Evolutionary conservation across 768 basidiomycete species (phyloP).

Genomic region (Boletus patriciae): DNA sequence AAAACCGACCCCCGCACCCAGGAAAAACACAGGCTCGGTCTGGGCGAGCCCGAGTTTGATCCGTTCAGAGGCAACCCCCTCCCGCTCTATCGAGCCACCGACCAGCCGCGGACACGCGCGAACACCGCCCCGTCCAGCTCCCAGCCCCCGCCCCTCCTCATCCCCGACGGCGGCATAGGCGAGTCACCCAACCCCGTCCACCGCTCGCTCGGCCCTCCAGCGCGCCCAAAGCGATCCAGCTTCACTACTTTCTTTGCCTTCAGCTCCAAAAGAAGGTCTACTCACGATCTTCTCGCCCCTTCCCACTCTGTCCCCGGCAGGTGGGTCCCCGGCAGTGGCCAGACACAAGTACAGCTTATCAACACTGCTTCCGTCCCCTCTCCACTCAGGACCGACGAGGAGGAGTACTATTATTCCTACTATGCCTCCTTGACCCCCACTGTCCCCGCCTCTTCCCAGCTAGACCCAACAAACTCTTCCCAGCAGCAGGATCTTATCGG

Average conservation of each 20-base stretch:
- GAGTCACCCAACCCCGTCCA: conserved; percentile 50
- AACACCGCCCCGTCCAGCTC: conserved; percentile 26
- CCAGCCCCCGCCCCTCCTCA: conserved; percentile 44
- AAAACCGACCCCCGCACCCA: not conserved
- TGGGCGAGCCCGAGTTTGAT: conserved; percentile 40
- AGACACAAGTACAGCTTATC: conserved; percentile 8
- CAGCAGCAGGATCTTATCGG: conserved; percentile 15
- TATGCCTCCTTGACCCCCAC: conserved; percentile 41
- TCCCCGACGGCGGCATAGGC: conserved; percentile 59
- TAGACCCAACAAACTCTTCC: conserved; percentile 18
- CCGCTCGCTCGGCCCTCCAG: conserved; percentile 19
- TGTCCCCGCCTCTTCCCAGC: conserved; percentile 11
- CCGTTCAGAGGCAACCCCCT: conserved; percentile 28
- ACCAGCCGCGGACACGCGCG: conserved; percentile 29
- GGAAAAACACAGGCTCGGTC: conserved; percentile 39
- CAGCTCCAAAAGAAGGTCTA: conserved; percentile 25
- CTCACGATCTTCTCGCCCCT: conserved; percentile 17
- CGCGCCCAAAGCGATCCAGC: conserved; percentile 47
- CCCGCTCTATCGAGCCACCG: no score
- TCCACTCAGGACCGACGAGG: conserved; percentile 34
- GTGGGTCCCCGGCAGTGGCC: conserved; percentile 13
- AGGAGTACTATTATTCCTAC: conserved; percentile 54
- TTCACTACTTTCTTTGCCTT: conserved; percentile 31
- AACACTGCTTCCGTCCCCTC: conserved; percentile 16
- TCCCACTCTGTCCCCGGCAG: conserved; percentile 13